Evolutionary conservation across 2,329 filamentous ascomycete genomes (phyloP).

Genomic region (Penicillium sp.): DNA sequence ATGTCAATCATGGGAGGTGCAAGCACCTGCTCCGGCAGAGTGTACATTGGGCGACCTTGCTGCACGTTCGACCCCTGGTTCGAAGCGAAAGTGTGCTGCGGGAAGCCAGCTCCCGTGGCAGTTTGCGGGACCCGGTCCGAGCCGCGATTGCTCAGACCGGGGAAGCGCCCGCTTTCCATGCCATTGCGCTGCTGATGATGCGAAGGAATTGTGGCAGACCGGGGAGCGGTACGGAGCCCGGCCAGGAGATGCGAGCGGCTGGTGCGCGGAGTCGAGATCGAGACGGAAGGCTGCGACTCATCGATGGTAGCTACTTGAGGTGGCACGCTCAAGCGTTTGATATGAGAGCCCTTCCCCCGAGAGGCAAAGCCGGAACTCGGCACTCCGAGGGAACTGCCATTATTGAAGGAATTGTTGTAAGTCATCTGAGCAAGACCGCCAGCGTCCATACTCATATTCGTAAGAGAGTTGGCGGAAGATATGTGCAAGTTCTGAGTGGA

Average conservation of each 20-base stretch:
- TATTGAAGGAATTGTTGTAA: conserved; percentile 68
- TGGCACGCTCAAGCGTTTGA: conserved; percentile 81
- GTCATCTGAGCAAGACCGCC: conserved; percentile 99
- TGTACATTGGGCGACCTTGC: conserved; percentile 56
- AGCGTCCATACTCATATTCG: conserved; percentile 64
- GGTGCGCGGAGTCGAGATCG: conserved; percentile 76
- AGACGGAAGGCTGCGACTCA: conserved; percentile 58
- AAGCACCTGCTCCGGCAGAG: conserved; percentile 66
- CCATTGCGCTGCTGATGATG: conserved; percentile 53
- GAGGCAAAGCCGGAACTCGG: conserved; percentile 77
- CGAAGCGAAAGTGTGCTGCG: conserved; percentile 38
- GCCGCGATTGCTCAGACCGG: conserved; percentile 39
- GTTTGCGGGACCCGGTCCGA: conserved; percentile 53
- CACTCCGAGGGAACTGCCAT: conserved; percentile 63
- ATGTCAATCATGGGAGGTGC: conserved; percentile 71
- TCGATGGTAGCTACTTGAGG: conserved; percentile 65
- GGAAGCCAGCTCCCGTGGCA: conserved; percentile 52
- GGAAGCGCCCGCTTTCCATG: conserved; percentile 46
- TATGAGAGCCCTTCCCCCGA: conserved; percentile 73
- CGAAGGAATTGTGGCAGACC: conserved; percentile 68
- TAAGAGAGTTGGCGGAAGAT: conserved; percentile 22
- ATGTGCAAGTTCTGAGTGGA: conserved; percentile 25
- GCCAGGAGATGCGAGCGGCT: conserved; percentile 92
- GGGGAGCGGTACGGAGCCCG: conserved; percentile 86
- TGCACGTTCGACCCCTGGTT: conserved; percentile 36